A percentile compares a stretch with the other conserved stretches of the same genome.
Evolutionary conservation across 1,284 basidiomycete genomes (phyloP).

Genomic region (Xerocomus minutiporus): DNA sequence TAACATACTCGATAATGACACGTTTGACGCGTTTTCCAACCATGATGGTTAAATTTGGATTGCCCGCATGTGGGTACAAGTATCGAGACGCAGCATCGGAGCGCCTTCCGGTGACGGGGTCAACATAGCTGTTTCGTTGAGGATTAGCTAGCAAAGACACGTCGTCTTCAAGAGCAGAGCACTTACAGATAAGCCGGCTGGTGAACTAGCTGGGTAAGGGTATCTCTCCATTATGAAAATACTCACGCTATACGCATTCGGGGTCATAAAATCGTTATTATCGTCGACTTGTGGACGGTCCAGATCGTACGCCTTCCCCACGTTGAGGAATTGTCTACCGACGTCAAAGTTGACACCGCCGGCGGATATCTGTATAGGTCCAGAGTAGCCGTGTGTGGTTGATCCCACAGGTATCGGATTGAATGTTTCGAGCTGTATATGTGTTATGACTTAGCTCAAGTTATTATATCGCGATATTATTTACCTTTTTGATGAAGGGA

Average conservation of each 20-base stretch:
- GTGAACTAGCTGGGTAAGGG: background rate
- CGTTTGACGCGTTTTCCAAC: constrained; percentile 41
- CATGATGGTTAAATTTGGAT: constrained; percentile 41
- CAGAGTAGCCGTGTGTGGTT: constrained; percentile 48
- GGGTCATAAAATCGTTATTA: constrained; percentile 1
- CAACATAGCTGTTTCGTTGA: constrained; percentile 40
- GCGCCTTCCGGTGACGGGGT: constrained; percentile 47
- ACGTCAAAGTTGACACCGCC: constrained; percentile 37
- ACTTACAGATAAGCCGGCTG: constrained; percentile 13
- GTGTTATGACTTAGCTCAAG: background rate
- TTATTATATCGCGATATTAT: no score
- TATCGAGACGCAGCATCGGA: constrained; percentile 57
- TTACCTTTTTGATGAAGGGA: constrained; percentile 50
- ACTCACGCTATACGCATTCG: constrained; percentile 45
- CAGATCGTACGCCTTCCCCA: constrained; percentile 43
- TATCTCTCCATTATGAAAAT: background rate
- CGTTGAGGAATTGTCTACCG: constrained; percentile 44
- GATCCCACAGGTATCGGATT: constrained; percentile 30
- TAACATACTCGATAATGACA: constrained; percentile 45
- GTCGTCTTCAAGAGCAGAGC: no score
- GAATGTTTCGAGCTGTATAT: constrained; percentile 49
- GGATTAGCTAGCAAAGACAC: background rate
- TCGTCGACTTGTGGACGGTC: constrained; percentile 24
- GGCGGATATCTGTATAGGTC: constrained; percentile 50
- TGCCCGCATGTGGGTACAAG: constrained; percentile 47